Percentiles rank a stretch among this genome's conserved stretches.
Evolutionary conservation across 176 grass and related monocot genomes (phyloP).

Genomic region (Oryza meyeriana): DNA sequence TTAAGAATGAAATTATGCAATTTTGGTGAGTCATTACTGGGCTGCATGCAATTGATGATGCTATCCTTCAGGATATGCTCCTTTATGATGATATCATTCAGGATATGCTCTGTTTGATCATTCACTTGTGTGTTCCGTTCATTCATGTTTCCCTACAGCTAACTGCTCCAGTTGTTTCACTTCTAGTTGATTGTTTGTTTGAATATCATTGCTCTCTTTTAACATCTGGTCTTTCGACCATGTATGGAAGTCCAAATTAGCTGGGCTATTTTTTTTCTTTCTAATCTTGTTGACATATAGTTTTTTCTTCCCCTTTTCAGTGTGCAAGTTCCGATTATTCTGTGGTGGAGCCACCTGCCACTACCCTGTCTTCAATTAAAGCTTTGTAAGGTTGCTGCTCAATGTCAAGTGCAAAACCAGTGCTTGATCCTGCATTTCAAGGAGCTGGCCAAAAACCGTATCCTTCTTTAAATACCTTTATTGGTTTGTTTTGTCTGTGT

Average conservation of each 20-base stretch:
- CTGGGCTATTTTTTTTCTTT: not conserved
- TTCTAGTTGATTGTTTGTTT: not conserved
- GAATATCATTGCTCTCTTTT: not conserved
- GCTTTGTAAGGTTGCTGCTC: not conserved
- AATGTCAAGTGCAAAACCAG: conserved; percentile 51
- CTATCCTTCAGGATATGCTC: not conserved
- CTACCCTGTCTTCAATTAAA: conserved; percentile 5
- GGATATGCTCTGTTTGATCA: not conserved
- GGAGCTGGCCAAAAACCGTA: conserved; percentile 67
- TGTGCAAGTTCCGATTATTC: not conserved
- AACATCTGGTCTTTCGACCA: not conserved
- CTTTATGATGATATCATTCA: too few relatives aligned
- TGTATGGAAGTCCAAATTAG: conserved; percentile 5
- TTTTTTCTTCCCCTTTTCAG: conserved; percentile 4
- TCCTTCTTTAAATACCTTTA: conserved; percentile 42
- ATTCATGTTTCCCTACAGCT: not conserved
- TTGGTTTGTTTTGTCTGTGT: not conserved
- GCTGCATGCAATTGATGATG: not conserved
- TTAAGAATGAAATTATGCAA: not conserved
- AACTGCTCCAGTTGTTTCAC: not conserved
- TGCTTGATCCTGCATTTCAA: conserved; percentile 73
- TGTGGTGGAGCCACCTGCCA: conserved; percentile 11
- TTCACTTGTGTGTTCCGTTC: not conserved
- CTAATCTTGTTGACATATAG: not conserved
- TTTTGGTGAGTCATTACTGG: not conserved